Conservation (phyloP, 345 rosid genomes). For the Eucalyptus sp. region DNA sequence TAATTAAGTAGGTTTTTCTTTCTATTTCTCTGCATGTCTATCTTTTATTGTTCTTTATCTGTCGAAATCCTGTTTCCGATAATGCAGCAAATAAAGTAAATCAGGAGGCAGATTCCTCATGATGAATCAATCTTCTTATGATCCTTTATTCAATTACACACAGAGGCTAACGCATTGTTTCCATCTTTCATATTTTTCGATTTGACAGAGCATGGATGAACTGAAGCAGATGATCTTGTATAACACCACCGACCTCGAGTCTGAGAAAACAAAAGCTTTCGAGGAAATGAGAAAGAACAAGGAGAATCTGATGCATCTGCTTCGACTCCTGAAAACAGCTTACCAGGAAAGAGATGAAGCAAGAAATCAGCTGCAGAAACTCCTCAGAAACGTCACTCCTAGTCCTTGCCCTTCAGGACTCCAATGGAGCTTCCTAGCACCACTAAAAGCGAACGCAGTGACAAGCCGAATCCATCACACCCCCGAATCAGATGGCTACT, state of each 20-base stretch:
- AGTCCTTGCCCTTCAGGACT: background rate
- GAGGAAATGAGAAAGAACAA: constrained; percentile 43
- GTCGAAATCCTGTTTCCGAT: background rate
- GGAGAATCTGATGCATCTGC: constrained; percentile 35
- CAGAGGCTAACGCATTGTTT: background rate
- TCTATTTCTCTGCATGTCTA: background rate
- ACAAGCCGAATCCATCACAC: background rate
- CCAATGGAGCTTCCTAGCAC: background rate
- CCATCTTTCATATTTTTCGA: background rate
- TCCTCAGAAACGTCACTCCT: constrained; percentile 2
- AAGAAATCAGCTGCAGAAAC: constrained; percentile 40
- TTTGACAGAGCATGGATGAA: constrained; percentile 47
- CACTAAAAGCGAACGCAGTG: background rate
- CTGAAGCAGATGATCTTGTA: constrained; percentile 58
- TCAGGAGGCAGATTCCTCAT: background rate
- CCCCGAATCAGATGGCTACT: background rate
- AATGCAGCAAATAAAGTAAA: background rate
- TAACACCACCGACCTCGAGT: constrained; percentile 43
- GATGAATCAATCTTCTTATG: background rate
- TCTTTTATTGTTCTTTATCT: background rate
- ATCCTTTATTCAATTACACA: background rate
- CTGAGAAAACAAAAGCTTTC: constrained; percentile 41
- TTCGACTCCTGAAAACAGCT: constrained; percentile 46
- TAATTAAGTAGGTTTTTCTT: background rate
- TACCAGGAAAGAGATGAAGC: constrained; percentile 84